phyloP scores from a whole-genome alignment of 1,284 basidiomycete species.

The Trichosporon asahii region DNA sequence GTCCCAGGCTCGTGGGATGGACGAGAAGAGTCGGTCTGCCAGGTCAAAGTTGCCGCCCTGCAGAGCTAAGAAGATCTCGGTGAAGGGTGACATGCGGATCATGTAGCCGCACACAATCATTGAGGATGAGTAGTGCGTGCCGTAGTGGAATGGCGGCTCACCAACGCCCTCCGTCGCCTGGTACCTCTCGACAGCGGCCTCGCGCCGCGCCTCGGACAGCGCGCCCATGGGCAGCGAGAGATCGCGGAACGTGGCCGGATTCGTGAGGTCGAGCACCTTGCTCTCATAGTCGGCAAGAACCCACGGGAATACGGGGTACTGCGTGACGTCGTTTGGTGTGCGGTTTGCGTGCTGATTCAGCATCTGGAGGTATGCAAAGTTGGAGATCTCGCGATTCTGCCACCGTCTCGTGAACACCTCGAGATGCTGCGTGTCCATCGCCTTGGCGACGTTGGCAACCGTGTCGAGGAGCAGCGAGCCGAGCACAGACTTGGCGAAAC shows the following conservation, averaged over 20 bases:
- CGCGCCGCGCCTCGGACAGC: slow-evolving; percentile 66
- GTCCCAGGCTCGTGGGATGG: slow-evolving; percentile 71
- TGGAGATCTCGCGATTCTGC: slow-evolving; percentile 84
- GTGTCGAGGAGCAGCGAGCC: slow-evolving; percentile 51
- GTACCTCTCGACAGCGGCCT: slow-evolving; percentile 72
- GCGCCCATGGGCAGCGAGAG: slow-evolving; percentile 89
- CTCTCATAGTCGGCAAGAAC: slow-evolving; percentile 82
- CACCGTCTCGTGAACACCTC: slow-evolving; percentile 59
- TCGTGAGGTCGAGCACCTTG: slow-evolving; percentile 65
- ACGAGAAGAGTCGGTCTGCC: slow-evolving; percentile 88
- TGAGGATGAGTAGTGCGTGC: slow-evolving; percentile 90
- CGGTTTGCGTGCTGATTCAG: slow-evolving; percentile 84
- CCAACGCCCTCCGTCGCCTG: slow-evolving; percentile 71
- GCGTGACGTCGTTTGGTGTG: slow-evolving; percentile 88
- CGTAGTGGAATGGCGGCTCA: slow-evolving; percentile 86
- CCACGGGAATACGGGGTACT: slow-evolving; percentile 91
- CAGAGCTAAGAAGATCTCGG: slow-evolving; percentile 74
- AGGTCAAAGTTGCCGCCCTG: slow-evolving; percentile 91
- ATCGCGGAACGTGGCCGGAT: slow-evolving; percentile 63
- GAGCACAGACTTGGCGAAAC: slow-evolving; percentile 43
- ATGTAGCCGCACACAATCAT: slow-evolving; percentile 96
- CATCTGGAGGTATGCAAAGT: slow-evolving; percentile 78
- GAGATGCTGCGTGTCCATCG: slow-evolving; percentile 48
- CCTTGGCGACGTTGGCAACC: slow-evolving; percentile 47
- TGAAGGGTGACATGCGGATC: slow-evolving; percentile 84